phyloP scores from a whole-genome alignment of 768 basidiomycete species.

The Tulasnella calospora region DNA sequence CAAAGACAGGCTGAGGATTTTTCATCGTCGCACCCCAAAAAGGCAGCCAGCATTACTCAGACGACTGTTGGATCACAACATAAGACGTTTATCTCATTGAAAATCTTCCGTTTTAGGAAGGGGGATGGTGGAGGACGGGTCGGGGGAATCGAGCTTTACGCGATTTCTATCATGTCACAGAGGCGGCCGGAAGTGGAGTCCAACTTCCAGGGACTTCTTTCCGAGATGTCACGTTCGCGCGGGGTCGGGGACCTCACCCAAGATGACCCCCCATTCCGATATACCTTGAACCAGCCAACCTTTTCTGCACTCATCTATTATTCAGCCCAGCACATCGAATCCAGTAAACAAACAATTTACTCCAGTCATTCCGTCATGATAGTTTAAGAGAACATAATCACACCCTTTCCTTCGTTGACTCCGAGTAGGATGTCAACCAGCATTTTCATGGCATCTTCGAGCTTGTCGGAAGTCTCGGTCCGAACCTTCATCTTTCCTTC shows the following conservation, averaged over 20 bases:
- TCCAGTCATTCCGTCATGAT: not conserved
- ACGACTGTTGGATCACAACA: not conserved
- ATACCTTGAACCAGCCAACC: no score
- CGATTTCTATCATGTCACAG: not conserved
- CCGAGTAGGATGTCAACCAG: not conserved
- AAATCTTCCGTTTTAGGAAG: not conserved
- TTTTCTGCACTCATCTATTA: no score
- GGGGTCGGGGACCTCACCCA: no score
- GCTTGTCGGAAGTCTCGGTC: not conserved
- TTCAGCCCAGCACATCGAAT: not conserved
- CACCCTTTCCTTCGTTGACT: not conserved
- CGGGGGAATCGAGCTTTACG: not conserved
- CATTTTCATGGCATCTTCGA: conserved; percentile 1
- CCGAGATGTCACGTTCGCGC: no score
- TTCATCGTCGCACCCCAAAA: not conserved
- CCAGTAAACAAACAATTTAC: not conserved
- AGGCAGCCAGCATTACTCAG: not conserved
- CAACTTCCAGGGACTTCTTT: no score
- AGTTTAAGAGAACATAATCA: not conserved
- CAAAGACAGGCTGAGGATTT: not conserved
- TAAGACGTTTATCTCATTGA: not conserved
- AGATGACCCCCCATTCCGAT: no score
- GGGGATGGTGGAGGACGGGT: not conserved
- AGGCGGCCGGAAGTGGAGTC: not conserved
- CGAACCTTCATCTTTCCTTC: conserved; percentile 25